phyloP scores from a whole-genome alignment of 768 basidiomycete genomes.

The Mycena metata region DNA sequence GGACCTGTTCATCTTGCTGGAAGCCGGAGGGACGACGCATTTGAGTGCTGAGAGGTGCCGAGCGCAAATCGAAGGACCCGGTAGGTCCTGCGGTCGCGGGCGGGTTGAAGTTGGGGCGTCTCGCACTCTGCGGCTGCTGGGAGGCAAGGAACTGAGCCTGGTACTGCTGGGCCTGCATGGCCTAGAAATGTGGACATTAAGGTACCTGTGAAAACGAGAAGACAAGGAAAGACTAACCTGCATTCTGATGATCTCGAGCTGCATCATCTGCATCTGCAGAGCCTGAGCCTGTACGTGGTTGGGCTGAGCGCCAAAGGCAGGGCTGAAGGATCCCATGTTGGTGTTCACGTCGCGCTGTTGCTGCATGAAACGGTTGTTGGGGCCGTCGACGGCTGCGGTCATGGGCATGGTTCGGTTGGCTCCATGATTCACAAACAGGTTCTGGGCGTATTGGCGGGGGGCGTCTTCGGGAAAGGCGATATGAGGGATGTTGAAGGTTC shows the following conservation, averaged over 20 bases:
- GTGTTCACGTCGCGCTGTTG: conserved; percentile 71
- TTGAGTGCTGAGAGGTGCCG: conserved; percentile 66
- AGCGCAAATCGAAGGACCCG: conserved; percentile 74
- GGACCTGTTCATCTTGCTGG: conserved; percentile 67
- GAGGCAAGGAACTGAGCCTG: conserved; percentile 48
- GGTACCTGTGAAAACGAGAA: neutral
- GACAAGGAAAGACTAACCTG: conserved; percentile 65
- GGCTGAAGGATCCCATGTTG: conserved; percentile 68
- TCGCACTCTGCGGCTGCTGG: conserved; percentile 56
- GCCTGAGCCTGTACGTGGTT: conserved; percentile 70
- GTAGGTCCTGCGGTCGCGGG: conserved; percentile 81
- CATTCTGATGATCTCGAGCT: conserved; percentile 84
- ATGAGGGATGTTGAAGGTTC: conserved; percentile 73
- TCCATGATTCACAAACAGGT: conserved; percentile 61
- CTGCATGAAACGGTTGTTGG: conserved; percentile 74
- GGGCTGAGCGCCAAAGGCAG: conserved; percentile 63
- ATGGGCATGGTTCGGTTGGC: conserved; percentile 58
- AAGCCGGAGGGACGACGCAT: conserved; percentile 69
- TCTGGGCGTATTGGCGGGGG: conserved; percentile 68
- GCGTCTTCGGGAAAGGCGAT: conserved; percentile 64
- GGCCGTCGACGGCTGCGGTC: conserved; percentile 80
- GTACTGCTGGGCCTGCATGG: conserved; percentile 60
- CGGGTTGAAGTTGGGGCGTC: conserved; percentile 59
- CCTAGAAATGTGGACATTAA: conserved; percentile 52
- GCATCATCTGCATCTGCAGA: conserved; percentile 88